Conservation (phyloP, 192 early-diverging fungal species). For the Oehlia diaphana region DNA sequence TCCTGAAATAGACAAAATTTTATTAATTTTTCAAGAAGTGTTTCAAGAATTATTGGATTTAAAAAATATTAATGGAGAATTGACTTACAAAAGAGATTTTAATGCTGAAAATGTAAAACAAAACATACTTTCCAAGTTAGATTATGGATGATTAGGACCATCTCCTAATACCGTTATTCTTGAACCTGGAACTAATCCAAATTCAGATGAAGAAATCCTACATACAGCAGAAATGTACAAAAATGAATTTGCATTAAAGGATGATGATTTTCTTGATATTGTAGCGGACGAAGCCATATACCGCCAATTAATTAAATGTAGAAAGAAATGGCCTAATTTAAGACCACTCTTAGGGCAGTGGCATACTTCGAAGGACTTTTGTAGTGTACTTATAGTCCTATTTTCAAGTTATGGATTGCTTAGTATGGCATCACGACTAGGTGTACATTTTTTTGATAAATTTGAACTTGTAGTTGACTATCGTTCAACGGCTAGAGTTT, state of each 20-base stretch:
- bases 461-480: constrained; percentile 20
- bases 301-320: background rate
- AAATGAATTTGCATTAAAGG: background rate
- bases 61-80: too few species aligned
- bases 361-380: background rate
- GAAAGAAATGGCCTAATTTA: background rate
- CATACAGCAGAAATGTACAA: background rate
- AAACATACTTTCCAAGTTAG: background rate
- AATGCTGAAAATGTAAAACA: background rate
- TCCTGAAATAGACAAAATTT: too few species aligned
- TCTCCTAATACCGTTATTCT: background rate
- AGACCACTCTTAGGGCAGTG: background rate
- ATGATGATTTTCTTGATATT: constrained; percentile 7
- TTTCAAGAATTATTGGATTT: too few species aligned
- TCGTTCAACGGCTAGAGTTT: background rate
- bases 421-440: background rate
- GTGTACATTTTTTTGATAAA: constrained; percentile 15
- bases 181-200: background rate
- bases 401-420: constrained; percentile 3
- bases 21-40: too few species aligned
- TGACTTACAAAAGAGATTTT: background rate
- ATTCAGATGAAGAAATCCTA: constrained; percentile 6
- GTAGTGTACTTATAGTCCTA: background rate
- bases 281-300: background rate
- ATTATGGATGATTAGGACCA: background rate